Base-by-base conservation (phyloP, 176 grass and related monocot species). In the Chloris gayana region DNA sequence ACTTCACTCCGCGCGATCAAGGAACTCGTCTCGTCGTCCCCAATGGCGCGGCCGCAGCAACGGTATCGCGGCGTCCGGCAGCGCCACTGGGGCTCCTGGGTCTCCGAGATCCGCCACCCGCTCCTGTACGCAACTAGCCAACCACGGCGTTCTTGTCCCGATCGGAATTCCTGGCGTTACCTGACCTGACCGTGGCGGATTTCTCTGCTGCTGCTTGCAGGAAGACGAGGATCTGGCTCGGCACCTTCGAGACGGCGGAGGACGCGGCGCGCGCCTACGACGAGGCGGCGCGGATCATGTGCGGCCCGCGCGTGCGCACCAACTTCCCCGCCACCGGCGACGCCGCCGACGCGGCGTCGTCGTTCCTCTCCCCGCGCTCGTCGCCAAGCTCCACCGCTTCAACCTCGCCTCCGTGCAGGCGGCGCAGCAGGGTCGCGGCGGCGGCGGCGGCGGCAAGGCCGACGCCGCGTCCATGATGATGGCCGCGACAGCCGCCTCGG, bases 21-120 rank as follows among this genome's bases (percentile, higher is more conserved):
- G 32, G 34, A 53, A 25, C 50, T 0, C n/a, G 6, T 19, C 60
- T 46, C 9, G 1, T 54, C 25, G 30, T 9, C 61, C n/a, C 0
- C 56, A 73, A 95, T 96, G 93, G 87, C 85, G 2, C 83, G 88
- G 73, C 77, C 85, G 31, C 90, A 92, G 75, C 93, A 96, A 19
- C 84, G 93, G 49, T 96, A 92, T n/a, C 93, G 90, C 24, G 93
- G 93, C 18, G 93, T 96, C 14, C 82, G 97, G 56, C 97, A 99
- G 64, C 97, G 97, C 76, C 93, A 99, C 50, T 99, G 97, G 97
- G 97, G 97, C 11, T 99, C 97, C 81, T 99, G 97, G 97, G 97
- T 99, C 72, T 99, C 97, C n/a, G 97, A 99, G 82, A 99, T 99
- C 50, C 90, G 97, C 69, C 97, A 99, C 68, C 97, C 97, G 1